These are phyloP conservation scores for Sclerotinia minor DNA, from an alignment of 2,329 filamentous ascomycete species.

Conservation along the genomic window DNA sequence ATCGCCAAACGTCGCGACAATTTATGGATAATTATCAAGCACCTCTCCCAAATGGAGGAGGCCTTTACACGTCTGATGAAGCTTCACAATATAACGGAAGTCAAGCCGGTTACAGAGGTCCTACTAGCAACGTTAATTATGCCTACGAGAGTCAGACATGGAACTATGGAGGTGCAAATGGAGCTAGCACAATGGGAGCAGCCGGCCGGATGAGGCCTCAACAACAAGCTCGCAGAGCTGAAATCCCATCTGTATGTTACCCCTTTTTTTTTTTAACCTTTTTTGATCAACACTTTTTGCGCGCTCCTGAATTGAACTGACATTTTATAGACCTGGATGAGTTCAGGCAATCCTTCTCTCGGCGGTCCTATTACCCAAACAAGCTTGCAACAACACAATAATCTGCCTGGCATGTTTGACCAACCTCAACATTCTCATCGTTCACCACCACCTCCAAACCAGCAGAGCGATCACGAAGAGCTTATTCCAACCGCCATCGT, in stretches of 20 bases:
- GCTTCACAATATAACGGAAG: slow-evolving; percentile 53
- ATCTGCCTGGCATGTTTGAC: slow-evolving; percentile 34
- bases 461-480: slow-evolving; percentile 58
- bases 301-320: slow-evolving; percentile 25
- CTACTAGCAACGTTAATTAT: slow-evolving; percentile 44
- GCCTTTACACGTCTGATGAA: slow-evolving; percentile 71
- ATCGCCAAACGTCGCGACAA: slow-evolving; percentile 73
- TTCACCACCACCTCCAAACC: slow-evolving; percentile 32
- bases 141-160: slow-evolving; percentile 77
- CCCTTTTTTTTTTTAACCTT: slow-evolving; percentile 34
- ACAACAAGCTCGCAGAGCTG: slow-evolving; percentile 53
- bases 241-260: slow-evolving; percentile 69
- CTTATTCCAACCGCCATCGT: slow-evolving; percentile 97
- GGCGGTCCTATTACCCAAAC: slow-evolving; percentile 16
- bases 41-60: slow-evolving; percentile 45
- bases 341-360: slow-evolving; percentile 59
- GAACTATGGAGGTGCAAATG: slow-evolving; percentile 65
- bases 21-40: slow-evolving; percentile 66
- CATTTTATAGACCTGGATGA: slow-evolving; percentile 24
- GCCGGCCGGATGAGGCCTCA: slow-evolving; percentile 56
- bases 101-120: slow-evolving; percentile 35
- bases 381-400: slow-evolving; percentile 26
- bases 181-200: slow-evolving; percentile 64
- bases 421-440: slow-evolving; percentile 31
- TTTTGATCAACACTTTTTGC: slow-evolving; percentile 28